These are phyloP conservation scores for Artemisia annua DNA, from an alignment of 129 eudicot genomes.

Conservation along the genomic window DNA sequence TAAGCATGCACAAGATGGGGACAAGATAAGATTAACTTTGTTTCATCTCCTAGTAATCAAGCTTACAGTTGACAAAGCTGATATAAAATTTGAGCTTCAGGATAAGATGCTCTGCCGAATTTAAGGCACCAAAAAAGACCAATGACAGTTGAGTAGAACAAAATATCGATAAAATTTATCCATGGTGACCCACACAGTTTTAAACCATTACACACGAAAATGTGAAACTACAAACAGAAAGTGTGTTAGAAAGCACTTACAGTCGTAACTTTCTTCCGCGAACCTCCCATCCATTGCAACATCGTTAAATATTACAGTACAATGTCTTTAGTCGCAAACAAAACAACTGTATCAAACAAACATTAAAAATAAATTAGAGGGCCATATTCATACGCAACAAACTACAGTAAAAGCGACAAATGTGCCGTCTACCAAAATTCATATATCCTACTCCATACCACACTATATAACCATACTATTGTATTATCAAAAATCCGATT, in stretches of 20 bases:
- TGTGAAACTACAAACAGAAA: constrained; percentile 7
- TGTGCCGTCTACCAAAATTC: constrained; percentile 10
- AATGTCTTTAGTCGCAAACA: constrained; percentile 15
- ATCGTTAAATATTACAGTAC: constrained; percentile 31
- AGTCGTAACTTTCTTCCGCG: constrained; percentile 82
- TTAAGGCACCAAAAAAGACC: background rate
- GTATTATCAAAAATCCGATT: constrained; percentile 5
- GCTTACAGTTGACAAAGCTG: constrained; percentile 2
- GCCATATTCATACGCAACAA: constrained; percentile 12
- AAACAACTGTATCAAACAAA: constrained; percentile 23
- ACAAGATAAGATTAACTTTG: background rate
- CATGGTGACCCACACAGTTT: constrained; percentile 7
- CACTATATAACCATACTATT: constrained; percentile 6
- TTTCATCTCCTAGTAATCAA: background rate
- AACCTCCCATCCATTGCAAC: constrained; percentile 99
- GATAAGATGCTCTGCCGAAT: background rate
- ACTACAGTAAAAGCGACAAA: constrained; percentile 10
- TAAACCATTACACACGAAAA: constrained; percentile 7
- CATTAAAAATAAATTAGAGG: background rate
- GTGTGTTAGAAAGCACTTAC: constrained; percentile 46
- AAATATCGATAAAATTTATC: constrained; percentile 12
- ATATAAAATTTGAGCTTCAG: constrained; percentile 2
- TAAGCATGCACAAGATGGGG: constrained; percentile 11
- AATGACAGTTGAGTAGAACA: background rate
- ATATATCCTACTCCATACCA: too few species aligned